phyloP scores from a whole-genome alignment of 345 rosid genomes.

The Populus simonii region DNA sequence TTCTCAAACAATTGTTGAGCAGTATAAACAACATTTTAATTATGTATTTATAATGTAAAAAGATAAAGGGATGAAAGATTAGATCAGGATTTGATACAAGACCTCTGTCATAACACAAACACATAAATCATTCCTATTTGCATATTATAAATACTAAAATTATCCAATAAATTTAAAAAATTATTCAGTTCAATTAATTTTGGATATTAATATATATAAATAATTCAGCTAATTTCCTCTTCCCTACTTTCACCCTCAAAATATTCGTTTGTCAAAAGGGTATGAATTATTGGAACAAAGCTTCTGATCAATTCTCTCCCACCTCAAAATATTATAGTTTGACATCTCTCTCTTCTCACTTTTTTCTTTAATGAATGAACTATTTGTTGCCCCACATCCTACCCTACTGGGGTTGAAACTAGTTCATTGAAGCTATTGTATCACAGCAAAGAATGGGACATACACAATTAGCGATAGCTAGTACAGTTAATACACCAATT shows the following conservation, averaged over 20 bases:
- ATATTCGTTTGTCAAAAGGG: conserved; percentile 14
- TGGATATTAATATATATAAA: no score
- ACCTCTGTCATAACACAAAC: no score
- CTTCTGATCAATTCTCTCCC: background rate
- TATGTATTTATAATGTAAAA: no score
- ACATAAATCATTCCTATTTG: no score
- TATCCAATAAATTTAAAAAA: no score
- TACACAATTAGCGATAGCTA: background rate
- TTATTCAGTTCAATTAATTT: no score
- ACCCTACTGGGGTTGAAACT: conserved; percentile 2
- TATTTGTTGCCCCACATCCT: background rate
- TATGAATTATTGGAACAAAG: conserved; percentile 5
- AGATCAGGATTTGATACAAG: no score
- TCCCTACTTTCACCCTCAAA: conserved; percentile 11
- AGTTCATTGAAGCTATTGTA: conserved; percentile 1
- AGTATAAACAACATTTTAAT: background rate
- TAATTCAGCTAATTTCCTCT: no score
- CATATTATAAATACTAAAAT: no score
- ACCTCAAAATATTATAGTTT: background rate
- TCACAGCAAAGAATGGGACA: background rate
- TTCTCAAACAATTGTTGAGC: background rate
- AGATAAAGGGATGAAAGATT: no score
- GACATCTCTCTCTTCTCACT: background rate
- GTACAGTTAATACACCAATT: background rate
- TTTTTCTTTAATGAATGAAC: conserved; percentile 8